phyloP scores from a whole-genome alignment of 495 filamentous ascomycete genomes.

The Tetracladium setigerum region DNA sequence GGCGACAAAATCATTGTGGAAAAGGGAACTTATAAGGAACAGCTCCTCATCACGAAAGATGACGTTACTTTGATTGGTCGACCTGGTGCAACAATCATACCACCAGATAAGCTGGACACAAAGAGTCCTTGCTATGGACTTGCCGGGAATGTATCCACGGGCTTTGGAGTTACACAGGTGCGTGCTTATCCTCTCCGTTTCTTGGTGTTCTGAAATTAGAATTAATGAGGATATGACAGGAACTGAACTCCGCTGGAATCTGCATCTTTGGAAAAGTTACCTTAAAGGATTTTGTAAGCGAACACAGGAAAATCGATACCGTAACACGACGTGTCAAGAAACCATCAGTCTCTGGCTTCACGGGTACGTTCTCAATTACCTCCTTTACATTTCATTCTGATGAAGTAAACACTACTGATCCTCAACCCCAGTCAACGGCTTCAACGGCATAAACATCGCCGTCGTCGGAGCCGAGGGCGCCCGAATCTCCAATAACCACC shows the following conservation, averaged over 20 bases:
- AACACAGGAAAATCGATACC: slow-evolving; percentile 9
- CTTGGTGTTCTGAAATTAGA: no score
- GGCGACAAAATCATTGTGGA: slow-evolving; percentile 13
- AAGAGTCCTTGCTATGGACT: slow-evolving; percentile 10
- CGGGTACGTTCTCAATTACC: no score
- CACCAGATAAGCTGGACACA: background rate
- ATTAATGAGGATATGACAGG: no score
- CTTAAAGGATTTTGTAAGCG: background rate
- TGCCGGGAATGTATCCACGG: background rate
- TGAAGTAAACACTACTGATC: no score
- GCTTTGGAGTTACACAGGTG: background rate
- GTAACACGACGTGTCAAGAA: slow-evolving; percentile 9
- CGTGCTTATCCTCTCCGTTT: no score
- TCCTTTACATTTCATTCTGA: no score
- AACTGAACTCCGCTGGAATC: slow-evolving; percentile 5
- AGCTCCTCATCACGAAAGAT: slow-evolving; percentile 11
- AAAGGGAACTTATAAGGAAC: slow-evolving; percentile 11
- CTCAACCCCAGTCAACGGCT: slow-evolving; percentile 1
- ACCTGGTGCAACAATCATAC: slow-evolving; percentile 5
- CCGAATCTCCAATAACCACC: slow-evolving; percentile 1
- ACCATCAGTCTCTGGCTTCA: slow-evolving; percentile 9
- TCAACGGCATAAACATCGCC: slow-evolving; percentile 17
- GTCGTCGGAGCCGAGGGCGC: slow-evolving; percentile 14
- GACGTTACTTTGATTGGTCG: slow-evolving; percentile 7
- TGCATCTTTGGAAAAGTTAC: slow-evolving; percentile 11